Evolutionary conservation across 345 rosid species (phyloP).

Genomic region (Gynandropsis gynandra): DNA sequence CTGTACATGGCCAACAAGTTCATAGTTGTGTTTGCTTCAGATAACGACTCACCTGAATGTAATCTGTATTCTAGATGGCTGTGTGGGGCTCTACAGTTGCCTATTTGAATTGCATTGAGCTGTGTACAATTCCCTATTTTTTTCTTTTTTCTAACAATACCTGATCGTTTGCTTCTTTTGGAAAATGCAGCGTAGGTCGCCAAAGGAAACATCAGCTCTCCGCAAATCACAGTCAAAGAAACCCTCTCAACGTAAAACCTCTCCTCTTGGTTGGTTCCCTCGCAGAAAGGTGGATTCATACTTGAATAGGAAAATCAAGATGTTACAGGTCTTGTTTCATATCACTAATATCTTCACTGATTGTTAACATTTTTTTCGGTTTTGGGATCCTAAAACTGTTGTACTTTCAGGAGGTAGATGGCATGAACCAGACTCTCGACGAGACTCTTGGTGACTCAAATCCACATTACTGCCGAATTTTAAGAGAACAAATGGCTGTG

Average conservation of each 20-base stretch:
- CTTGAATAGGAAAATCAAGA: conserved; percentile 74
- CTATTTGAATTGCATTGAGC: conserved; percentile 1
- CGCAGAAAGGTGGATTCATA: conserved; percentile 75
- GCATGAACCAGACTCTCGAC: conserved; percentile 85
- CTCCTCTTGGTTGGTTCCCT: conserved; percentile 82
- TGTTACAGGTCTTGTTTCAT: conserved; percentile 67
- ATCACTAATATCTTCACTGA: background rate
- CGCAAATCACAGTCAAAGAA: conserved; percentile 71
- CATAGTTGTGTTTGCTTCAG: background rate
- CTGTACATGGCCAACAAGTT: no score
- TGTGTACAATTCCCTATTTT: background rate
- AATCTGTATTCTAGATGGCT: background rate
- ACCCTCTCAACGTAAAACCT: conserved; percentile 69
- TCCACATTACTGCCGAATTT: conserved; percentile 82
- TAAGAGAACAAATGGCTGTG: conserved; percentile 88
- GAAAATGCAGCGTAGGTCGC: conserved; percentile 47
- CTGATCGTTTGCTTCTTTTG: background rate
- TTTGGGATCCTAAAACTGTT: background rate
- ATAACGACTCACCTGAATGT: background rate
- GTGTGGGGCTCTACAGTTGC: background rate
- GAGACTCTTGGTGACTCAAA: conserved; percentile 81
- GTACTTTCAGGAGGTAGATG: conserved; percentile 65
- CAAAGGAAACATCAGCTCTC: conserved; percentile 48
- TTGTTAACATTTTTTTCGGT: background rate
- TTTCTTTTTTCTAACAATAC: background rate